A percentile compares a stretch with the other conserved stretches of the same genome.
These are phyloP conservation scores for Leccinum longicurvipes DNA, from an alignment of 768 basidiomycete genomes.

Conservation along the genomic window DNA sequence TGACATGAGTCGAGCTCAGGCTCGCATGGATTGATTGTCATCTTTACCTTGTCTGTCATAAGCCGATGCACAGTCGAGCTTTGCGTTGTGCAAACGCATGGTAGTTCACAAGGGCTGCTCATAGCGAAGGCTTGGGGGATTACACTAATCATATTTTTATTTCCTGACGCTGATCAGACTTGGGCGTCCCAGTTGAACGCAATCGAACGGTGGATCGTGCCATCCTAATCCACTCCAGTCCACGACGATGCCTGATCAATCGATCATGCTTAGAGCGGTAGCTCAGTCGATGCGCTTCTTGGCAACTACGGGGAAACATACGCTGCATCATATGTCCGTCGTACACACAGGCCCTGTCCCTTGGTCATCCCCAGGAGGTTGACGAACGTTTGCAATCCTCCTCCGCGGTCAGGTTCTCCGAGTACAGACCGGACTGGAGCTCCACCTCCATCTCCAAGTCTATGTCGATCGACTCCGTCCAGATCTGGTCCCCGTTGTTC, in stretches of 20 bases:
- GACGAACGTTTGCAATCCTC: too few species aligned
- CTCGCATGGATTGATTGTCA: neutral
- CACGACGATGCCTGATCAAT: too few species aligned
- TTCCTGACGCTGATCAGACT: too few species aligned
- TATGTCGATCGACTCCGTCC: neutral
- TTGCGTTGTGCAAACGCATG: neutral
- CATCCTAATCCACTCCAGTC: too few species aligned
- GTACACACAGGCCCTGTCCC: too few species aligned
- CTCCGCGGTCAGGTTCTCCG: too few species aligned
- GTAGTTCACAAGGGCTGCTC: neutral
- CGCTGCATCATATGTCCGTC: too few species aligned
- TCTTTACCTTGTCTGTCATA: neutral
- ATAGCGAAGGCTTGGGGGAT: neutral
- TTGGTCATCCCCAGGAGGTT: too few species aligned
- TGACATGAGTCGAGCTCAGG: slow-evolving; percentile 9
- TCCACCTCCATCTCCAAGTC: neutral
- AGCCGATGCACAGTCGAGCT: neutral
- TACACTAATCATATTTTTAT: neutral
- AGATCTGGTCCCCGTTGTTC: neutral
- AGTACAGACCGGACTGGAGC: neutral
- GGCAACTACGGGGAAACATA: too few species aligned
- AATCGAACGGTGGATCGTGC: neutral
- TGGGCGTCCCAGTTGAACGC: too few species aligned
- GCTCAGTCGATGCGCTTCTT: too few species aligned
- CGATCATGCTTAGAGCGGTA: too few species aligned